Base-by-base conservation (phyloP, 2,329 filamentous ascomycete genomes). In the Fonsecaea pedrosoi region DNA sequence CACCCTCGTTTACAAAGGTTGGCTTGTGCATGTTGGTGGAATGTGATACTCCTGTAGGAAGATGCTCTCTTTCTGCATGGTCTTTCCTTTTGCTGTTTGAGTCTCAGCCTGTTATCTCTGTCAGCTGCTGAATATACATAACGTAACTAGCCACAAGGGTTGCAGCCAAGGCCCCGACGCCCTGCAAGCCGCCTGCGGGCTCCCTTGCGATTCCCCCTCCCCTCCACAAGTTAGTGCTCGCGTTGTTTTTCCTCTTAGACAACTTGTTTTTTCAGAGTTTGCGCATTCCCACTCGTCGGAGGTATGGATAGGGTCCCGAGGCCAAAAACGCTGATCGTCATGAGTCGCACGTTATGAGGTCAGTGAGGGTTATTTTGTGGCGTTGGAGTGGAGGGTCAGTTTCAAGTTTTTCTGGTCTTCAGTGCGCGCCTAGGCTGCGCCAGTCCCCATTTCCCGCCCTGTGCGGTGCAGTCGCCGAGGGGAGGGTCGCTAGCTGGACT, bases 61-160 rank as follows among this genome's bases (percentile, higher is more conserved):
- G 50, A 61, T 61, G 32, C 35, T 54, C 50, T 32, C 30, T 32
- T 50, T 42, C 59, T 61, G 59, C 59, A 58, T 58, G 45, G 34
- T 42, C 55, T 58, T 58, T 37, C 55, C 40, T 54, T 48, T 61
- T 50, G 32, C 45, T n/a, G 30, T 35, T 37, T n/a, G 32, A 15
- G 32, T 35, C 25, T 10, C 34, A 40, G 30, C 40, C 60, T 54
- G 65, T 63, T 57, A 63, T 67, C 65, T 59, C n/a, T 37, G 60
- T 63, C 63, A 62, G 64, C 59, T 62, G 64, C 60, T 67, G 60
- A 64, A 48, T 54, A 53, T 50, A 48, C 65, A 67, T 60, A 54
- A 61, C 64, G 58, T 66, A 62, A 62, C 38, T 53, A 61, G 55
- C 42, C 13, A 57, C 40, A 30, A 13, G 13, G 8, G 25, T 38